phyloP scores from a whole-genome alignment of 257 asterid genomes.

The Lantana camara region DNA sequence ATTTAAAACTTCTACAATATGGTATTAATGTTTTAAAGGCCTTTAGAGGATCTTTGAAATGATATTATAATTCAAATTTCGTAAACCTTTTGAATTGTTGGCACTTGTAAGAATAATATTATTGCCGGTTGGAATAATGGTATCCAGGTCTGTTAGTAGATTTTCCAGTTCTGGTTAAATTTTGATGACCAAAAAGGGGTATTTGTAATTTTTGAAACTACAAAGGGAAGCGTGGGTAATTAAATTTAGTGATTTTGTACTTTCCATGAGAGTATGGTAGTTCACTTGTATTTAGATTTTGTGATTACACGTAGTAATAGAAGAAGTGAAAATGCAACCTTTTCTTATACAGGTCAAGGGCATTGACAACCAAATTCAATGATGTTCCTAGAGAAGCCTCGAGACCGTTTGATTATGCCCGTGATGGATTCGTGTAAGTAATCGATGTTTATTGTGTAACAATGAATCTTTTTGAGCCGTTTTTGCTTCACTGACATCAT shows the following conservation, averaged over 20 bases:
- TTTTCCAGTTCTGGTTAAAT: too few species aligned
- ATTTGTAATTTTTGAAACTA: too few species aligned
- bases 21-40: too few species aligned
- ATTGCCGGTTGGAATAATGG: too few species aligned
- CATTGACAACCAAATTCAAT: constrained; percentile 84
- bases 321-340: constrained; percentile 16
- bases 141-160: too few species aligned
- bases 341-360: constrained; percentile 69
- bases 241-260: not conserved
- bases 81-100: too few species aligned
- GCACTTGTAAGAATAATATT: too few species aligned
- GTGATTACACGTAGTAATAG: not conserved
- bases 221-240: too few species aligned
- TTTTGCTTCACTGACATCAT: constrained; percentile 14
- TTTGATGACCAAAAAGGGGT: too few species aligned
- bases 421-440: constrained; percentile 98
- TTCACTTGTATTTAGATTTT: not conserved
- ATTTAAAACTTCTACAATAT: too few species aligned
- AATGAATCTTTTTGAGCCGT: constrained; percentile 18
- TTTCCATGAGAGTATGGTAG: constrained; percentile 1
- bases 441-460: constrained; percentile 1
- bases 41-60: too few species aligned
- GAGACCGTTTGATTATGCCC: constrained; percentile 88
- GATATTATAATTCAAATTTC: too few species aligned
- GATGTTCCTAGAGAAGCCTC: constrained; percentile 78